Percentiles rank a stretch among this genome's conserved stretches.
Conservation (phyloP, 495 filamentous ascomycete genomes). For the Penicillium herquei region DNA sequence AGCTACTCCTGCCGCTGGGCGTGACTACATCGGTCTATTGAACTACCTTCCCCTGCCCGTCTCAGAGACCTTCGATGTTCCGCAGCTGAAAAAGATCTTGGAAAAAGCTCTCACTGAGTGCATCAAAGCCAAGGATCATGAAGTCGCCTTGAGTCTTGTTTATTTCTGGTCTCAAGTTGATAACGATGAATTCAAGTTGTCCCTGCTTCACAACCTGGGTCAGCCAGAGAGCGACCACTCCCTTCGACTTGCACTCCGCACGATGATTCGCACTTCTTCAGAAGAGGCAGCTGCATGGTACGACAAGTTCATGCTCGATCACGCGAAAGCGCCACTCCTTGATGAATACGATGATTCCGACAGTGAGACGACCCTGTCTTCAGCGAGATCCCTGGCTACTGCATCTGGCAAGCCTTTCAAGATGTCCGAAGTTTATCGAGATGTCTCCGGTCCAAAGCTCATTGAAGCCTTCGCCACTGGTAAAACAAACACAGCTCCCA, state of each 20-base stretch:
- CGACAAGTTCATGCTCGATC: constrained; percentile 1
- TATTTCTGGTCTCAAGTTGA: constrained; percentile 21
- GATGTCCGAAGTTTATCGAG: constrained; percentile 24
- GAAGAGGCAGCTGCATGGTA: constrained; percentile 19
- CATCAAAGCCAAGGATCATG: not conserved
- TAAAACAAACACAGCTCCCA: constrained; percentile 32
- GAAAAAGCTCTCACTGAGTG: constrained; percentile 13
- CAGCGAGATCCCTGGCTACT: constrained; percentile 34
- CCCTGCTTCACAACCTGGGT: constrained; percentile 18
- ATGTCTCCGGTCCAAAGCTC: constrained; percentile 20
- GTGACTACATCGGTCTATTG: constrained; percentile 13
- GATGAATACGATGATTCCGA: constrained; percentile 23
- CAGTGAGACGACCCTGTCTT: constrained; percentile 46
- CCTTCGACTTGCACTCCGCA: constrained; percentile 13
- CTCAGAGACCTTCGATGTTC: constrained; percentile 17
- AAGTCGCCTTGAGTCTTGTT: constrained; percentile 14
- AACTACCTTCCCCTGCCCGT: constrained; percentile 11
- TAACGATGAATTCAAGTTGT: constrained; percentile 22
- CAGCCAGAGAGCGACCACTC: not conserved
- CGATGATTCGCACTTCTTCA: constrained; percentile 12
- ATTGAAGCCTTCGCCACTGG: constrained; percentile 23
- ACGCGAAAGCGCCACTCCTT: not conserved
- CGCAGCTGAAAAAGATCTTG: constrained; percentile 11
- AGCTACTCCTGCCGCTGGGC: not conserved
- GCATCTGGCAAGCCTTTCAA: constrained; percentile 24